Conservation (phyloP, 2,329 filamentous ascomycete genomes). For the Madurella fahalii region DNA sequence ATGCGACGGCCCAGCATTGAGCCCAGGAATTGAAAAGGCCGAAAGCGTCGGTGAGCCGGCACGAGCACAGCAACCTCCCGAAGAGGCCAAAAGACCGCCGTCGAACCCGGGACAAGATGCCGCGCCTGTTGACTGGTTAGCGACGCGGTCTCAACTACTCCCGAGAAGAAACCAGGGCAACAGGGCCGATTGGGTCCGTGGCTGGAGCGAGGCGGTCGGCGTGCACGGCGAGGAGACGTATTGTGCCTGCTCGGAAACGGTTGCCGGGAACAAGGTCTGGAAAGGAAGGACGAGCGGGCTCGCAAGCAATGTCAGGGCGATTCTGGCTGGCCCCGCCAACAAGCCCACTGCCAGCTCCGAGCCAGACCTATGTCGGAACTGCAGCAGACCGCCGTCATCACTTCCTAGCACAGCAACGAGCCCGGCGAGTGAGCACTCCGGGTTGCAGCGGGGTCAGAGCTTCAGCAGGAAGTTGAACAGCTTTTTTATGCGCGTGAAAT, state of each 20-base stretch:
- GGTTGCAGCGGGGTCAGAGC: background rate
- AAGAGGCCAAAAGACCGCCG: conserved; percentile 1
- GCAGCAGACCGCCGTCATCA: conserved; percentile 19
- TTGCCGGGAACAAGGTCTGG: conserved; percentile 8
- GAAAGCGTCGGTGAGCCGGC: background rate
- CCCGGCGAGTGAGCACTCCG: conserved; percentile 2
- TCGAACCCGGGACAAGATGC: background rate
- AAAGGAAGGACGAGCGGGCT: conserved; percentile 15
- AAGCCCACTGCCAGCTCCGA: conserved; percentile 9
- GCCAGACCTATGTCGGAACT: conserved; percentile 18
- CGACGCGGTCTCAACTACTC: conserved; percentile 23
- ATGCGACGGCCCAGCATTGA: conserved; percentile 11
- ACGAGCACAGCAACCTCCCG: background rate
- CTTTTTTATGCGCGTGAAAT: conserved; percentile 17
- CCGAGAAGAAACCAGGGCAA: conserved; percentile 23
- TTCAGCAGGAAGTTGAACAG: conserved; percentile 17
- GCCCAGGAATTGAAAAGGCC: conserved; percentile 2
- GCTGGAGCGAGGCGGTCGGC: conserved; percentile 26
- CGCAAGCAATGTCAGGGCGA: conserved; percentile 18
- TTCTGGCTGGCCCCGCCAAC: conserved; percentile 7
- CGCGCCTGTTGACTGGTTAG: conserved; percentile 21
- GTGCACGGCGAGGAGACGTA: conserved; percentile 23
- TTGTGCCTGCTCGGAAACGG: conserved; percentile 24
- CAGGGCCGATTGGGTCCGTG: conserved; percentile 27
- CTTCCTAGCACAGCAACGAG: background rate